These are phyloP conservation scores for Cordyceps cicadae DNA, from an alignment of 2,329 filamentous ascomycete species.

Conservation along the genomic window DNA sequence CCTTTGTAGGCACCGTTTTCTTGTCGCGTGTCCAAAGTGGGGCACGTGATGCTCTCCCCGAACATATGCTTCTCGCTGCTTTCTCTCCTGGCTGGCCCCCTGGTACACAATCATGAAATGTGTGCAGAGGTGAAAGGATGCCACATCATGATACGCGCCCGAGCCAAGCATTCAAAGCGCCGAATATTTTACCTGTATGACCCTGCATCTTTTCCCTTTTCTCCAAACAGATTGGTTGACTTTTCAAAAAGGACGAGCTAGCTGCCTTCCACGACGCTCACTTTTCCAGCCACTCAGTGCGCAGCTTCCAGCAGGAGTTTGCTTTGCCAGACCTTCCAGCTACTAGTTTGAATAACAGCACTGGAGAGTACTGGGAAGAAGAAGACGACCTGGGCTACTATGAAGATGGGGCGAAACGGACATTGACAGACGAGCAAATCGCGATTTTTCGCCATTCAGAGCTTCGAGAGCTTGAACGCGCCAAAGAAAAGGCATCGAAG, in stretches of 20 bases:
- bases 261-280: slow-evolving; percentile 50
- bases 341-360: slow-evolving; percentile 21
- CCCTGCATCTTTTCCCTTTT: not conserved
- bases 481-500: slow-evolving; percentile 28
- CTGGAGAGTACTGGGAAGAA: slow-evolving; percentile 27
- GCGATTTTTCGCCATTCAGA: slow-evolving; percentile 86
- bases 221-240: slow-evolving; percentile 14
- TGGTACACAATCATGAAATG: not conserved
- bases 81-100: not conserved
- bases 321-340: slow-evolving; percentile 24
- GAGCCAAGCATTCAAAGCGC: not conserved
- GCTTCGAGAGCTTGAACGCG: slow-evolving; percentile 60
- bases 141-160: not conserved
- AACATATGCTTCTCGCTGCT: too few relatives aligned
- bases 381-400: slow-evolving; percentile 76
- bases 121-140: not conserved
- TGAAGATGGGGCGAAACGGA: slow-evolving; percentile 75
- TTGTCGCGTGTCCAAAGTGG: not conserved
- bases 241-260: slow-evolving; percentile 45
- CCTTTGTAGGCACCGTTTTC: not conserved
- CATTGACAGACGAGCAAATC: slow-evolving; percentile 85
- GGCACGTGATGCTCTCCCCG: slow-evolving; percentile 7
- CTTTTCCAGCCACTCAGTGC: slow-evolving; percentile 42
- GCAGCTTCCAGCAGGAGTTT: slow-evolving; percentile 40
- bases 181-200: slow-evolving; percentile 5